A percentile compares a stretch with the other conserved stretches of the same genome.
Conservation (phyloP, 2,329 filamentous ascomycete genomes). For the Pseudogymnoascus destructans region DNA sequence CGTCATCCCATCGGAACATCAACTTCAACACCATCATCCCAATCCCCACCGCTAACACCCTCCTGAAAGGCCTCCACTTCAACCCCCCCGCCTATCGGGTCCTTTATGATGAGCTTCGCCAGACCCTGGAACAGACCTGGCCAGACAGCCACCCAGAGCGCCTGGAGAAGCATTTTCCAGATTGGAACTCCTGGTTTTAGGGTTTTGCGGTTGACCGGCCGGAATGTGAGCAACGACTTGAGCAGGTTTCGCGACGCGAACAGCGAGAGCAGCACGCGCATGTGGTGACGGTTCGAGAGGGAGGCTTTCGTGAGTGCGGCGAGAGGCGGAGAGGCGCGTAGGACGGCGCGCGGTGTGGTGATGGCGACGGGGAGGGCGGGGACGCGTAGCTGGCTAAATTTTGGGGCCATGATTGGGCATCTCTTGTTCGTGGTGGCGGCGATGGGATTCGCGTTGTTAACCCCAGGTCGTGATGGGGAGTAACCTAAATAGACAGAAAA, state of each 20-base stretch:
- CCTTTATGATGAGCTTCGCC: constrained; percentile 36
- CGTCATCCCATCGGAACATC: constrained; percentile 37
- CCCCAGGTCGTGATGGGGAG: background rate
- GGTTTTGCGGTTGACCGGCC: background rate
- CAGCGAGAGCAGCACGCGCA: constrained; percentile 2
- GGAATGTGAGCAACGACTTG: constrained; percentile 3
- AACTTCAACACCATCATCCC: constrained; percentile 30
- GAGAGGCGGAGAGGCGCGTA: constrained; percentile 3
- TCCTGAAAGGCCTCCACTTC: constrained; percentile 48
- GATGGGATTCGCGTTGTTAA: background rate
- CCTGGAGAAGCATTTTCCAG: constrained; percentile 9
- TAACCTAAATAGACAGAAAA: constrained; percentile 2
- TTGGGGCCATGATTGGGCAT: background rate
- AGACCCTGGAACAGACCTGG: constrained; percentile 37
- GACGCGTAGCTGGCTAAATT: background rate
- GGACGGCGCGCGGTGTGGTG: background rate
- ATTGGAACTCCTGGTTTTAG: constrained; percentile 8
- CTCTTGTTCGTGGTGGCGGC: background rate
- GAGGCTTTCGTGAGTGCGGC: background rate
- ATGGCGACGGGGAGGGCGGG: background rate
- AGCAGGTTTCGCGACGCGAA: constrained; percentile 2
- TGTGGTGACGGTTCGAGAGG: constrained; percentile 1
- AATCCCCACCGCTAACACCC: constrained; percentile 31
- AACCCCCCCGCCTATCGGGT: constrained; percentile 40
- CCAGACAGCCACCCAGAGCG: constrained; percentile 17